Evolutionary conservation across 495 filamentous ascomycete species (phyloP), one percentile per base, ranked within the genome.

Genomic region (Penicillium coprophilum): DNA sequence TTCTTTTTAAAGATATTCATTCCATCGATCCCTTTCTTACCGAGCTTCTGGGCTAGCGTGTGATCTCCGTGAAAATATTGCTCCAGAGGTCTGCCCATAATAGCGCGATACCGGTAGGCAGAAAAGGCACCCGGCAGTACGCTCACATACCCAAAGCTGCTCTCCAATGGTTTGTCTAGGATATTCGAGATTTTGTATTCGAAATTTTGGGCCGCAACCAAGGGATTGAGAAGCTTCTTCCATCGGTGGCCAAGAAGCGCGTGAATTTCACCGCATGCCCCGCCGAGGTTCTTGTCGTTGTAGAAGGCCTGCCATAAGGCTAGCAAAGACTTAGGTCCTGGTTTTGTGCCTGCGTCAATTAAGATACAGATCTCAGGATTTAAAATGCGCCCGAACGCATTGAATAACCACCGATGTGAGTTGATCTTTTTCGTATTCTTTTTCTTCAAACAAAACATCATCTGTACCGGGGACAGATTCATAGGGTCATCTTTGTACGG

Each of bases 1-100:
- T 98, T 98, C 83, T 98, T 98, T 80, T 98, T 97, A 84, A 98
- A 97, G 60, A 98, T 97, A 69, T 96, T 97, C 94, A 98, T 98
- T 58, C 92, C 94, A 68, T 98, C 94, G 65, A 98, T 96, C 75
- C 94, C 94, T 80, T 98, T 98, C 74, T 96, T 94, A 38, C 91
- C 91, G 47, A 96, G 83, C 52, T 89, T 83, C 73, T 92, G 92
- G 51, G 94, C 92, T 13, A 97, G 85, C 0, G 92, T 97, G 69
- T 97, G 91, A 67, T 98, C 94, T 79, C 94, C 94, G 67, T 97
- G 93, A 80, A 98, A 97, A 69, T 98, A 98, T 73, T 98, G 94
- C 64, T 97, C 93, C 1, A 98, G 77, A 2, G 94, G 94, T 31
- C 93, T 85, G 46, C 94, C 94, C 90, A 96, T 95, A 64, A 98